Percentiles rank a stretch among this genome's conserved stretches.
These are phyloP conservation scores for Paecilomyces variotii DNA, from an alignment of 2,329 filamentous ascomycete genomes.

Conservation along the genomic window DNA sequence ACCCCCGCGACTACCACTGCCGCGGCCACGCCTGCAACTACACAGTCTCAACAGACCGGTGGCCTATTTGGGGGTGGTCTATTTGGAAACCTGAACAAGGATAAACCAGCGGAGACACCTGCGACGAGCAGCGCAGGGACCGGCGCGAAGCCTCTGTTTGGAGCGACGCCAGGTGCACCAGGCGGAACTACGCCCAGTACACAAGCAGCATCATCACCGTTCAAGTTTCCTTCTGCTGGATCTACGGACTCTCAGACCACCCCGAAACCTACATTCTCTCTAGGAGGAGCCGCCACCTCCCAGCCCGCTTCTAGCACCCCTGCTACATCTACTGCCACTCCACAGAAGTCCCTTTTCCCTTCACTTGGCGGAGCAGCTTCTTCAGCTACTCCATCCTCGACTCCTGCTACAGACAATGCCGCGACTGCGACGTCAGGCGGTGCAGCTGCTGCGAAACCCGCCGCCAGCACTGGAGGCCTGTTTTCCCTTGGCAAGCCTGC, in stretches of 20 bases:
- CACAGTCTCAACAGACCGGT: conserved; percentile 21
- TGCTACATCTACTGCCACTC: conserved; percentile 21
- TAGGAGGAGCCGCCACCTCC: conserved; percentile 12
- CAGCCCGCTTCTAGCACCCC: conserved; percentile 16
- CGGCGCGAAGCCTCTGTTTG: conserved; percentile 22
- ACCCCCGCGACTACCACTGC: conserved; percentile 17
- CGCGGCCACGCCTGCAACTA: conserved; percentile 12
- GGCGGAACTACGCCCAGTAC: conserved; percentile 9
- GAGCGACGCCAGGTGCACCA: conserved; percentile 11
- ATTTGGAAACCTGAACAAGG: conserved; percentile 23
- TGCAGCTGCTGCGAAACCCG: conserved; percentile 16
- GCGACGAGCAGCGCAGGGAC: conserved; percentile 13
- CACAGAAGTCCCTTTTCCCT: conserved; percentile 26
- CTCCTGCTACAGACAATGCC: conserved; percentile 19
- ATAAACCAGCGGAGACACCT: conserved; percentile 22
- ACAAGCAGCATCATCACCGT: conserved; percentile 22
- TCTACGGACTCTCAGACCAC: conserved; percentile 11
- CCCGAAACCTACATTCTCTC: conserved; percentile 20
- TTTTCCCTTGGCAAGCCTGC: conserved; percentile 21
- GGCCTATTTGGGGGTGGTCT: conserved; percentile 22
- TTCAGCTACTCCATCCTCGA: conserved; percentile 22
- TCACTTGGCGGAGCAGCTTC: conserved; percentile 21
- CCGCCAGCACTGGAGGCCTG: conserved; percentile 16
- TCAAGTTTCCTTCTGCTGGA: conserved; percentile 18
- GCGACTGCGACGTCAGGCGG: conserved; percentile 17